Base-by-base conservation (phyloP, 208 protist species). In the Borovskyia barvae region DNA sequence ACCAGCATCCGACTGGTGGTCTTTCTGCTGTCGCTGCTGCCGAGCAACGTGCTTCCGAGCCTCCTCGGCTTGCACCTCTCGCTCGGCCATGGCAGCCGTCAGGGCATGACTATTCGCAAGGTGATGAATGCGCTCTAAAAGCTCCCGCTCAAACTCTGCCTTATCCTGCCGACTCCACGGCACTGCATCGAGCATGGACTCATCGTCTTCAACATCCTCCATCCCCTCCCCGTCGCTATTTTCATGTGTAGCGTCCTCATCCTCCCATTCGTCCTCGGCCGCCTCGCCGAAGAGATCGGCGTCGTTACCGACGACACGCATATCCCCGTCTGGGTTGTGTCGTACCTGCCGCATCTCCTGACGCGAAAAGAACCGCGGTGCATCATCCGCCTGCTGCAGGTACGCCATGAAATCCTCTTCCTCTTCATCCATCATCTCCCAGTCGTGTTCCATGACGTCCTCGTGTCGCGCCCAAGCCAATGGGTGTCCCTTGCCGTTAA, bases 371-470 rank as follows among this genome's bases (percentile, higher is more conserved):
- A 81, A 79, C 36, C 79, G 77, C 17, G 59, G 47, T 0, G 79
- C 78, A 36, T 55, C 55, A 66, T 93, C 85, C 22, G 80, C 59
- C 61, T 87, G 76, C 49, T 93, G 77, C 41, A 93, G 80, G 45
- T 88, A 93, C 14, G 63, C 75, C 86, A 93, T 90, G n/a, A 93
- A 67, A 32, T 85, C 80, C 8, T 51, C 78, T 50, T 88, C 79
- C 50, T 75, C 74, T 35, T 65, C 49, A 28, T 66, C 65, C 25
- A 74, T 70, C 17, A 70, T 67, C 24, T 80, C 66, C 75, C 76
- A 82, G 32, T 59, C 62, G 29, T 87, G 64, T 58, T 83, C 69
- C 50, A 75, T 78, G 36, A 60, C 50, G 45, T 87, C 80, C 0
- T 73, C 68, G 20, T 33, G 24, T 24, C 64, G n/a, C 24, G 20